Conservation (phyloP, 2,329 filamentous ascomycete genomes). For the Chaetomiaceae sp. region DNA sequence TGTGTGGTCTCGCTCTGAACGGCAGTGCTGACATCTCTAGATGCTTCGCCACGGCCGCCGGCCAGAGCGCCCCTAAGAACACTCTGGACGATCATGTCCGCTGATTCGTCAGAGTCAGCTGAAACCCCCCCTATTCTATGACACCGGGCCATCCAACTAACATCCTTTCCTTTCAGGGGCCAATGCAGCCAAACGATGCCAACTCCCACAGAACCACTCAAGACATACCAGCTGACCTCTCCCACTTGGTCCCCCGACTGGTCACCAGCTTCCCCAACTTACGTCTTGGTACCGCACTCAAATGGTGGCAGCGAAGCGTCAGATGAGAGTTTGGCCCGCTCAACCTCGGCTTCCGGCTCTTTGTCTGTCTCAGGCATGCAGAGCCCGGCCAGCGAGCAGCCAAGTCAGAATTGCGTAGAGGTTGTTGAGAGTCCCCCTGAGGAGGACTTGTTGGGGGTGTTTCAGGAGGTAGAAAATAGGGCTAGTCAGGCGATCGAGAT, state of each 20-base stretch:
- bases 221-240: neutral
- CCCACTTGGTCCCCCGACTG: neutral
- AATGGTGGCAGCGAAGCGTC: neutral
- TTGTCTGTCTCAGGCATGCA: neutral
- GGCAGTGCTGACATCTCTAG: neutral
- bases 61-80: conserved; percentile 1
- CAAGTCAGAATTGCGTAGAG: neutral
- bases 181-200: neutral
- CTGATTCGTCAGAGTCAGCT: conserved; percentile 13
- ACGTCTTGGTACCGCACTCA: neutral
- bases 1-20: too few species aligned
- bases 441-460: too few species aligned
- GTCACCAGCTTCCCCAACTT: neutral
- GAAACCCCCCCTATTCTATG: neutral
- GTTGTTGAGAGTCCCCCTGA: too few species aligned
- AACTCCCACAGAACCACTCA: neutral
- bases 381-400: neutral
- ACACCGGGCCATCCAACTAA: neutral
- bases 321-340: neutral
- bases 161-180: neutral
- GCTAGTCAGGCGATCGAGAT: too few species aligned
- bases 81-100: conserved; percentile 14
- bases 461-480: too few species aligned
- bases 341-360: neutral
- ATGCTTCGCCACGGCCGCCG: neutral